phyloP scores from a whole-genome alignment of 2,329 filamentous ascomycete genomes.

The Penicillium brasilianum region DNA sequence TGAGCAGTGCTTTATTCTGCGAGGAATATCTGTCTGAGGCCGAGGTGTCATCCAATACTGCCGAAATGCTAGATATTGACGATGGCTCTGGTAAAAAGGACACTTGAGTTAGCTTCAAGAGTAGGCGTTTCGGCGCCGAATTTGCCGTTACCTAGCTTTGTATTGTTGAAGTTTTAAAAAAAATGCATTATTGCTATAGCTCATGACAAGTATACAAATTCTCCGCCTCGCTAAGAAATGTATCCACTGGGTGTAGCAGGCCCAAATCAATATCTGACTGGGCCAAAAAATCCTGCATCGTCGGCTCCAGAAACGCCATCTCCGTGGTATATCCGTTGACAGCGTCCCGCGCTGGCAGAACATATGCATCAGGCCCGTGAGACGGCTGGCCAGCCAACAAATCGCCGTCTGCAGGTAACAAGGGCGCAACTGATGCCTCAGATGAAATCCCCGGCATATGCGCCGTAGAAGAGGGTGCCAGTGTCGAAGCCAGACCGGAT shows the following conservation, averaged over 20 bases:
- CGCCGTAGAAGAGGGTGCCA: slow-evolving; percentile 9
- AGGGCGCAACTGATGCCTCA: background rate
- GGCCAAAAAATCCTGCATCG: slow-evolving; percentile 47
- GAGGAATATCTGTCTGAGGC: no score
- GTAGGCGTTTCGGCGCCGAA: no score
- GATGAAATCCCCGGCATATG: background rate
- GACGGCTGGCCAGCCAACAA: slow-evolving; percentile 12
- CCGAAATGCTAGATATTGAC: no score
- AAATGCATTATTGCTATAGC: slow-evolving; percentile 16
- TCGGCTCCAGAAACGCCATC: slow-evolving; percentile 46
- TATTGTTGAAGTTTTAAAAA: background rate
- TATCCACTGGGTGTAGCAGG: slow-evolving; percentile 42
- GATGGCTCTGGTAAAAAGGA: no score
- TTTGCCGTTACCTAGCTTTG: background rate
- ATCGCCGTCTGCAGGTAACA: slow-evolving; percentile 14
- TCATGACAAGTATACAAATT: slow-evolving; percentile 39
- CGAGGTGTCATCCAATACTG: no score
- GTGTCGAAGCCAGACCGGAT: slow-evolving; percentile 8
- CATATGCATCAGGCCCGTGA: slow-evolving; percentile 16
- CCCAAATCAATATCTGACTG: slow-evolving; percentile 46
- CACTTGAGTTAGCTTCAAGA: no score
- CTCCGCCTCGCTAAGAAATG: slow-evolving; percentile 41
- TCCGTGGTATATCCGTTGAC: slow-evolving; percentile 42
- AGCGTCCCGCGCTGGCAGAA: slow-evolving; percentile 29
- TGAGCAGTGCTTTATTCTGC: no score